phyloP scores from a whole-genome alignment of 805 yeast genomes.

The Wickerhamiella azyma region DNA sequence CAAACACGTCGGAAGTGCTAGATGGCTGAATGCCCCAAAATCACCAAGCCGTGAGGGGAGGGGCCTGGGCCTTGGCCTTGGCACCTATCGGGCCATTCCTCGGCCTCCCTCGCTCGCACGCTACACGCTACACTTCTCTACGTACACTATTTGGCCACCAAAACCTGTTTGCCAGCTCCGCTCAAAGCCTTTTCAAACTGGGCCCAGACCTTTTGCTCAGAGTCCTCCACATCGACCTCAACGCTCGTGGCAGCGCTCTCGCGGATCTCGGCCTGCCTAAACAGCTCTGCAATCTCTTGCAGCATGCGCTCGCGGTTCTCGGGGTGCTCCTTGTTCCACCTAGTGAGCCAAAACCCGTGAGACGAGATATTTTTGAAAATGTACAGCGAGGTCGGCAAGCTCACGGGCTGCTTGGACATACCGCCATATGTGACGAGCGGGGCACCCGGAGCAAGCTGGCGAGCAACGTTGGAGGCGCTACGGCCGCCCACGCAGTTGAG shows the following conservation, averaged over 20 bases:
- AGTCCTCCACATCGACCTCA: constrained; percentile 22
- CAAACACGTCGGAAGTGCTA: too few relatives aligned
- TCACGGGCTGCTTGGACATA: constrained; percentile 91
- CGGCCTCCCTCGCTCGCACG: too few relatives aligned
- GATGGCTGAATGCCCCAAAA: too few relatives aligned
- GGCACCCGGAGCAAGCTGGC: constrained; percentile 65
- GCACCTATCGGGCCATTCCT: too few relatives aligned
- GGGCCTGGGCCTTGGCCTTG: too few relatives aligned
- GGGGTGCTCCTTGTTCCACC: constrained; percentile 46
- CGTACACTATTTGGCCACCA: constrained; percentile 13
- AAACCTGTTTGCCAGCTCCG: constrained; percentile 19
- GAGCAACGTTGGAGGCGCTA: constrained; percentile 64
- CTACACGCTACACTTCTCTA: too few relatives aligned
- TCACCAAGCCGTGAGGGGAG: too few relatives aligned
- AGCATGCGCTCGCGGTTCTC: constrained; percentile 44
- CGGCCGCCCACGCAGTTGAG: constrained; percentile 91
- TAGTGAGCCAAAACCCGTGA: constrained; percentile 75
- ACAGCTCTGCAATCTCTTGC: constrained; percentile 40
- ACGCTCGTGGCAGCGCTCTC: constrained; percentile 36
- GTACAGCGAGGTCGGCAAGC: constrained; percentile 75
- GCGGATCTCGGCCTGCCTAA: constrained; percentile 40
- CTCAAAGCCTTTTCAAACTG: constrained; percentile 34
- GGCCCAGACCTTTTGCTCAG: constrained; percentile 30
- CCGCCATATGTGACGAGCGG: constrained; percentile 88
- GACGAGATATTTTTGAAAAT: constrained; percentile 80